Evolutionary conservation across 2,329 filamentous ascomycete species (phyloP).

Genomic region (Aschersonia sp.): DNA sequence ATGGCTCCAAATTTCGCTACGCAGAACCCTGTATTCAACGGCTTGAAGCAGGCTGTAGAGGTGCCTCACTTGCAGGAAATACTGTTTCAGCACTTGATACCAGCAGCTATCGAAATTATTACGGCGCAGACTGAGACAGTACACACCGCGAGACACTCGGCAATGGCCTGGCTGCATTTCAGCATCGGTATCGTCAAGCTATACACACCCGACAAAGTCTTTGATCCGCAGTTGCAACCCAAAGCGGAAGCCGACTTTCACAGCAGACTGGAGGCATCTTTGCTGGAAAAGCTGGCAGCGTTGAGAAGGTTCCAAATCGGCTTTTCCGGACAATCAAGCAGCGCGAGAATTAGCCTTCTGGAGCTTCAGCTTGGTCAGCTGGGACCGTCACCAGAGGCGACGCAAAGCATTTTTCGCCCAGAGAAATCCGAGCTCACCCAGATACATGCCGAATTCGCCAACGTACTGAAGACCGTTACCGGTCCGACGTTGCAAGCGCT

Average conservation of each 20-base stretch:
- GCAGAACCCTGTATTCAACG: slow-evolving; percentile 7
- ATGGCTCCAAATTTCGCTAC: slow-evolving; percentile 2
- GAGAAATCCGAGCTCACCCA: slow-evolving; percentile 49
- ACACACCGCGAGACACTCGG: slow-evolving; percentile 17
- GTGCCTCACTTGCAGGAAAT: slow-evolving; percentile 22
- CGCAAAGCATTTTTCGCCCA: slow-evolving; percentile 58
- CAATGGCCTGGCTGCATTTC: slow-evolving; percentile 60
- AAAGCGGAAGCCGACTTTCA: slow-evolving; percentile 49
- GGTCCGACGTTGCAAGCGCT: slow-evolving; percentile 14
- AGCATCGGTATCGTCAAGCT: slow-evolving; percentile 60
- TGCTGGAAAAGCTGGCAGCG: slow-evolving; percentile 42
- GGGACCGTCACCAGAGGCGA: slow-evolving; percentile 50
- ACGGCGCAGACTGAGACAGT: slow-evolving; percentile 7
- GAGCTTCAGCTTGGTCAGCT: slow-evolving; percentile 46
- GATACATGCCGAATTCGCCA: slow-evolving; percentile 73
- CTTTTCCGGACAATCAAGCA: slow-evolving; percentile 55
- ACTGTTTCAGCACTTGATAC: slow-evolving; percentile 27
- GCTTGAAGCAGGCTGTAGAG: slow-evolving; percentile 12
- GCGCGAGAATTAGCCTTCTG: slow-evolving; percentile 48
- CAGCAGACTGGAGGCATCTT: slow-evolving; percentile 35
- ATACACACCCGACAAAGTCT: slow-evolving; percentile 74
- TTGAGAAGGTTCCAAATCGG: slow-evolving; percentile 49
- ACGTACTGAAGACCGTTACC: slow-evolving; percentile 52
- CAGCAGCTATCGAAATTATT: slow-evolving; percentile 29
- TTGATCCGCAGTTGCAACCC: slow-evolving; percentile 61